These are phyloP conservation scores for Epichloe scottii DNA, from an alignment of 2,329 filamentous ascomycete species.

Conservation along the genomic window DNA sequence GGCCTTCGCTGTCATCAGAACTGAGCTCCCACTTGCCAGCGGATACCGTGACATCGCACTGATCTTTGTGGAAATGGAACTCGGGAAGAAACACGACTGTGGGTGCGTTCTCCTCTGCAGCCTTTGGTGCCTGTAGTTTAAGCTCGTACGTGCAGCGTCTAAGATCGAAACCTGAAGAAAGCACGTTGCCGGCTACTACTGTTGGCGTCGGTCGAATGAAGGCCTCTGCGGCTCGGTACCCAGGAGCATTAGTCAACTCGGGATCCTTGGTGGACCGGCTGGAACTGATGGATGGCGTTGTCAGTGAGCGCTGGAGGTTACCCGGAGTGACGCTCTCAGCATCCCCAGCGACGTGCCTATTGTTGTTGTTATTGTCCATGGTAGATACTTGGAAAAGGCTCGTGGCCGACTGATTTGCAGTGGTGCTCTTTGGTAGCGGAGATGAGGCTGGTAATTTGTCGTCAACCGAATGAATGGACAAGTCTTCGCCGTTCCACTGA, in stretches of 20 bases:
- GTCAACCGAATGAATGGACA: conserved; percentile 80
- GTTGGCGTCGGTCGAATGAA: conserved; percentile 80
- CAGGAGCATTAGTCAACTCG: conserved; percentile 50
- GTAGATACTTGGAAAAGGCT: conserved; percentile 19
- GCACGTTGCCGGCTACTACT: conserved; percentile 57
- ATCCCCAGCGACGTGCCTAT: conserved; percentile 30
- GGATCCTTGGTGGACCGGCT: conserved; percentile 37
- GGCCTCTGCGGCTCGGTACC: conserved; percentile 83
- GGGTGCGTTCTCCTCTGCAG: conserved; percentile 50
- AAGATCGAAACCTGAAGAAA: conserved; percentile 70
- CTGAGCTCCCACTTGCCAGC: conserved; percentile 86
- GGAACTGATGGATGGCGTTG: conserved; percentile 53
- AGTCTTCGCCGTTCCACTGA: conserved; percentile 93
- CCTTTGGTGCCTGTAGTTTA: conserved; percentile 47
- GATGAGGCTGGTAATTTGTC: conserved; percentile 53
- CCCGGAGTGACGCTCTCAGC: conserved; percentile 54
- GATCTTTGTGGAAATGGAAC: conserved; percentile 75
- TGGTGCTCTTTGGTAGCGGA: conserved; percentile 30
- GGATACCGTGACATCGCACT: conserved; percentile 60
- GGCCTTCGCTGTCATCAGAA: conserved; percentile 55
- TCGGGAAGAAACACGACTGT: conserved; percentile 81
- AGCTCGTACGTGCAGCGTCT: conserved; percentile 66
- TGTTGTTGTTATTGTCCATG: conserved; percentile 7
- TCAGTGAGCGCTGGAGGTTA: conserved; percentile 64
- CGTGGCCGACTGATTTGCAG: conserved; percentile 31